Evolutionary conservation across 306 rosid genomes (phyloP), one percentile per base, ranked within the genome.

Genomic region (Dalbergia cultrata): DNA sequence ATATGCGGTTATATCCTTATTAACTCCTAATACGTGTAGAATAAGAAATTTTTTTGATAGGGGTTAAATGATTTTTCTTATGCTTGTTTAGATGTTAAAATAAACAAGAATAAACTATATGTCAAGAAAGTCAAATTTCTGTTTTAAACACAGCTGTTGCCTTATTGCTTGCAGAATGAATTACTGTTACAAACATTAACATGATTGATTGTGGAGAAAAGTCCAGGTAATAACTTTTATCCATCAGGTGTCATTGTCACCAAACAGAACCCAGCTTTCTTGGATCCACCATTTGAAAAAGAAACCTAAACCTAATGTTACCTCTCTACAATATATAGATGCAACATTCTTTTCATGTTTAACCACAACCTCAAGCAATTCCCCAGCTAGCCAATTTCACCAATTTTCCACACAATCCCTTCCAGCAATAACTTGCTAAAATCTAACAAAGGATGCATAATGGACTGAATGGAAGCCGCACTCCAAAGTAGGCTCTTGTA

Each of bases 361-460:
- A 76, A 70, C 71, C 78, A 69, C 72, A 67, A 16, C 76, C 54
- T 69, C n/a, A 76, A 69, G 54, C 72, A 75, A 67, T 22, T 80
- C 39, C 0, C 18, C 16, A 61, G 17, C 70, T 33, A 59, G 11
- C 79, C 60, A 56, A 76, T 49, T 13, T 13, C 34, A 77, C 47
- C 9, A 77, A 77, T 52, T 53, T 14, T 75, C 18, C 64, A 49
- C 65, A 49, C 31, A 19, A 56, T 26, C 54, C 21, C 47, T 19
- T 37, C 13, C 21, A 67, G 13, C 26, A 33, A 53, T 70, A 13
- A 70, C 41, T 31, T 31, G 44, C 37, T 41, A 52, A 7, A 31
- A 33, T 9, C 33, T 44, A 14, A 67, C 12, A 44, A 47, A 50
- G 37, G 16, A 76, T 63, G 41, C 75, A 70, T 53, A 26, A 47